phyloP scores from a whole-genome alignment of 345 rosid genomes.

The Angophora floribunda region DNA sequence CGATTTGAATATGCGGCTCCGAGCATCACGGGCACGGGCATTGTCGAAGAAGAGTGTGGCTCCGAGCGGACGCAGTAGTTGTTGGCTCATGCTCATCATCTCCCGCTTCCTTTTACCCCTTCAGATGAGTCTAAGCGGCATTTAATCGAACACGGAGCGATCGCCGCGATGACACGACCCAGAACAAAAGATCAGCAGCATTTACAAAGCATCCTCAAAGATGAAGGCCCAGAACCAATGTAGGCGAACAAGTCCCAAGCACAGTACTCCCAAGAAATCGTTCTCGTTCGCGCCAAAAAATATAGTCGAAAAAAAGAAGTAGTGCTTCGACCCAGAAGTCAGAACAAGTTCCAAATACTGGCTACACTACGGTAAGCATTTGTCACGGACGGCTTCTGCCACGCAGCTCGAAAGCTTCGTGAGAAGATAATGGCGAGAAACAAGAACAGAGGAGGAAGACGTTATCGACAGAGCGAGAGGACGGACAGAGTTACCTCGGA shows the following conservation, averaged over 20 bases:
- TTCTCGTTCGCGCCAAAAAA: neutral
- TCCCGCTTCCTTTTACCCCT: neutral
- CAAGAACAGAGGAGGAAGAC: neutral
- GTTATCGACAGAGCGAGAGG: neutral
- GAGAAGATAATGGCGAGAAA: neutral
- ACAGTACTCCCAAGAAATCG: neutral
- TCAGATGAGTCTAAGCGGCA: neutral
- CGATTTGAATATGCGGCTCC: neutral
- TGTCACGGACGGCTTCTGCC: neutral
- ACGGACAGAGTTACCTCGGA: neutral
- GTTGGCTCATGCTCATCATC: conserved; percentile 17
- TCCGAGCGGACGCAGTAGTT: neutral
- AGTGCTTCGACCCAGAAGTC: neutral
- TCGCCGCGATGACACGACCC: neutral
- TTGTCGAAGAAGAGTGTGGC: conserved; percentile 3
- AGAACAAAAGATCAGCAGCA: neutral
- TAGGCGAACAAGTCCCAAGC: neutral
- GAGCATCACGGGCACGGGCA: neutral
- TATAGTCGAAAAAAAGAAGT: no score
- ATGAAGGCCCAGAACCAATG: neutral
- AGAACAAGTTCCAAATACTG: neutral
- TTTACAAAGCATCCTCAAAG: neutral
- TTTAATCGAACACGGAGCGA: neutral
- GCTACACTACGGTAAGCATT: neutral
- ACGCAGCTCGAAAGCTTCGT: neutral